These are phyloP conservation scores for Eutrema salsugineum DNA, from an alignment of 441 rosid genomes.

Conservation along the genomic window DNA sequence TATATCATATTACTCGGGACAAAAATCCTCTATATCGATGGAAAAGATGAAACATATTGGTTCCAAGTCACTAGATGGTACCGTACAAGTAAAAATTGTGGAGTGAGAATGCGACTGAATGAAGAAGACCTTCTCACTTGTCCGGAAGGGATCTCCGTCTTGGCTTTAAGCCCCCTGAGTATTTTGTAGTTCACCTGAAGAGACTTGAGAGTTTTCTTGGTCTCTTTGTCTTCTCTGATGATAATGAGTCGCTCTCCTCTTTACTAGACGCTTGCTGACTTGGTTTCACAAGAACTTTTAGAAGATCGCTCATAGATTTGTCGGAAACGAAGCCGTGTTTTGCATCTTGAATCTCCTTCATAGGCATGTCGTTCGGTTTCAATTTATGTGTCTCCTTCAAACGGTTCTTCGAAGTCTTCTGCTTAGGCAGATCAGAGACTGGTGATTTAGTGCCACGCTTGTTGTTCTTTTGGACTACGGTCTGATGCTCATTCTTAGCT, in stretches of 20 bases:
- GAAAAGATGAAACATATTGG: not conserved
- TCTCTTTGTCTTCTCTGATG: conserved; percentile 11
- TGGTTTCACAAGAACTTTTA: conserved; percentile 22
- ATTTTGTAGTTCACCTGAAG: conserved; percentile 2
- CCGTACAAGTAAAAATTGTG: not conserved
- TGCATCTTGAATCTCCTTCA: conserved; percentile 8
- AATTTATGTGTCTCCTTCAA: conserved; percentile 16
- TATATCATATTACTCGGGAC: not conserved
- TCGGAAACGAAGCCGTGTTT: not conserved
- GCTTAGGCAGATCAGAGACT: conserved; percentile 21
- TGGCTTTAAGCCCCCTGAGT: not conserved
- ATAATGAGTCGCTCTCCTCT: conserved; percentile 4
- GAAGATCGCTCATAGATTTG: conserved; percentile 20
- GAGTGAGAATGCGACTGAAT: not conserved
- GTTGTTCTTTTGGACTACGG: conserved; percentile 12
- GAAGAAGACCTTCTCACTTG: not conserved
- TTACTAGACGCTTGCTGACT: conserved; percentile 3
- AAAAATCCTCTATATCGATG: conserved; percentile 1
- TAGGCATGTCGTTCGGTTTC: not conserved
- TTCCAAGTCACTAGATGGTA: not conserved
- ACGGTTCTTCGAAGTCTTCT: conserved; percentile 25
- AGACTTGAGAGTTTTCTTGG: conserved; percentile 29
- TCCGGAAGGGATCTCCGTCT: not conserved
- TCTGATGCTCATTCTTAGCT: conserved; percentile 11
- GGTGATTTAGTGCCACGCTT: conserved; percentile 9